Base-by-base conservation (phyloP, 208 protist genomes). In the Leishmania mexicana region DNA sequence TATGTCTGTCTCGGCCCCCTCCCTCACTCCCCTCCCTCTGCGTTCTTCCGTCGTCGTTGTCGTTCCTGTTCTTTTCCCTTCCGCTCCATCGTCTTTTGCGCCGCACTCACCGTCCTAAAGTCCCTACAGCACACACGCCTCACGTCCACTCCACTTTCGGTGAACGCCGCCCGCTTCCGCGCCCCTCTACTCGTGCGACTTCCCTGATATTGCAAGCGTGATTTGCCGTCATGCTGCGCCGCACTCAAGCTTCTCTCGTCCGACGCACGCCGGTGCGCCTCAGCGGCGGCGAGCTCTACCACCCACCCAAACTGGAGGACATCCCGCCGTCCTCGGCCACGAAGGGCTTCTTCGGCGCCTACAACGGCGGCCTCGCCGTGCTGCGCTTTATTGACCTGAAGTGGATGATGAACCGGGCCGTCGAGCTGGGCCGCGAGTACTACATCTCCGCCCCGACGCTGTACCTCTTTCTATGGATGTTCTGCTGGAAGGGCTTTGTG, bases 321-420 rank as follows among this genome's bases (percentile, higher is more conserved):
- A 91, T 96, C 73, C 93, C 93, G 10, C 71, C 88, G 1, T 86
- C 91, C 31, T 88, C 84, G 54, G 75, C 75, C 60, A 93, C 90
- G 65, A 90, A 90, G 54, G 93, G 93, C 72, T 96, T 98, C 85
- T 96, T 96, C 78, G 93, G 93, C 65, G 84, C 81, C 42, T 90
- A 94, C 75, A 98, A 96, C 80, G 92, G 91, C n/a, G 76, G 84
- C 24, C 75, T 92, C 24, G 85, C 83, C 81, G 79, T 87, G 24
- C 78, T 90, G 58, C 95, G 95, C 70, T 83, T 98, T n/a, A 67
- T 98, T 17, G 95, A 98, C 80, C 87, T 95, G 77, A 96, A 96
- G 89, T 98, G 95, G 93, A 94, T 96, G 89, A 96, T 96, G 92
- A 96, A 96, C 92, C 95, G 95, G 75, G 83, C 91, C 57, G 93